Base-by-base conservation (phyloP, 768 basidiomycete species). In the Serendipita sp. region DNA sequence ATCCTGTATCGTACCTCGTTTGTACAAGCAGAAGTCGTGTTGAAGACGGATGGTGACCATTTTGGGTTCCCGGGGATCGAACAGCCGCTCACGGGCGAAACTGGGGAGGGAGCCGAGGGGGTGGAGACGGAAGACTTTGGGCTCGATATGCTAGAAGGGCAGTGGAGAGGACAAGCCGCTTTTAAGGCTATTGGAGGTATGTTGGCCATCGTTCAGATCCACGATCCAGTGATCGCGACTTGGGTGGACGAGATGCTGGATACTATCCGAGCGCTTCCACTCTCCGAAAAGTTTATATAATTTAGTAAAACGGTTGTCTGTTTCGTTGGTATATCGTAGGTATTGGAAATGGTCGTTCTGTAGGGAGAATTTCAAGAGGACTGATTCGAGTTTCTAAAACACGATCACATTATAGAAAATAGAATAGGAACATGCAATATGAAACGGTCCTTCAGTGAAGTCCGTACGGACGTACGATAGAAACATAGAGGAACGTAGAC, bases 31-130 rank as follows among this genome's bases (percentile, higher is more conserved):
- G 88, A 88, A 67, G 72, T 76, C 1, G 80, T 80, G 3, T 87
- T 88, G 36, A 79, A 87, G 31, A 84, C 79, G 2, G 86, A 89
- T 70, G 86, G 81, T 23, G 90, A 94, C 65, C 87, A 89, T 67
- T 95, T 93, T 72, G 92, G 92, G 0, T 90, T 95, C 72, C 93
- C 93, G 3, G 91, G 87, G 0, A 63, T 89, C 23, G 76, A 60
- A 34, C 55, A 60, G 2, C 29, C 34, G 27, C 16, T 31, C 10
- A 10, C n/a, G 33, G 55, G 55, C 4, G 55, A 60, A 29, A 31
- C 23, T 43, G 40, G 40, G 40, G 48, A 44, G 34, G 64, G 36
- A 36, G 58, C 53, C 45, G 52, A 36, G 48, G 55, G 33, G 63
- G 63, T 63, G 62, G 44, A 27, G 53, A 37, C 34, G 62, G 55